Percentiles rank a stretch among this genome's conserved stretches.
Evolutionary conservation across 192 early-diverging fungal species (phyloP).

Genomic region (Entomortierella beljakovae): DNA sequence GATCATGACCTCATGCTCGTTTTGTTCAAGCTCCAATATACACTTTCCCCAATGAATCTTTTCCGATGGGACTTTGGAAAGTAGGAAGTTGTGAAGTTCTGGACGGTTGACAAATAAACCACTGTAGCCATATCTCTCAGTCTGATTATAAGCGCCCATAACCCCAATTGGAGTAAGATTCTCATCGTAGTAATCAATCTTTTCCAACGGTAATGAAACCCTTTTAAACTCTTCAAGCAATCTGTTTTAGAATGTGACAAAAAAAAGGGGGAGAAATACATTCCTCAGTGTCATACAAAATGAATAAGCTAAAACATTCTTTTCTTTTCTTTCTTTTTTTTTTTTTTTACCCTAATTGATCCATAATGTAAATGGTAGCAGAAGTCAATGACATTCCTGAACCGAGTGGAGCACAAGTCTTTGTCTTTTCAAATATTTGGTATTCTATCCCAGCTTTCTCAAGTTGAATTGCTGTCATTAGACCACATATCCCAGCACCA

Average conservation of each 20-base stretch:
- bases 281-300: no score
- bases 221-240: conserved; percentile 19
- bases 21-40: conserved; percentile 9
- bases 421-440: conserved; percentile 2
- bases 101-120: conserved; percentile 26
- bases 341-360: conserved; percentile 4
- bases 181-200: conserved; percentile 31
- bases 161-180: conserved; percentile 21
- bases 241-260: background rate
- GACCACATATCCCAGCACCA: conserved; percentile 9
- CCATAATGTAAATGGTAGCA: conserved; percentile 3
- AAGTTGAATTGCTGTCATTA: conserved; percentile 5
- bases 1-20: conserved; percentile 7
- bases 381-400: conserved; percentile 2
- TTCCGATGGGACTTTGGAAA: conserved; percentile 19
- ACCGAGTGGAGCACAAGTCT: background rate
- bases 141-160: conserved; percentile 20
- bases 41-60: conserved; percentile 27
- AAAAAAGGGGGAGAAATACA: no score
- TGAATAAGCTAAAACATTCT: no score
- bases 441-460: background rate
- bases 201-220: conserved; percentile 7
- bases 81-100: conserved; percentile 13
- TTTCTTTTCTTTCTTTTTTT: no score
- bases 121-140: conserved; percentile 12